Percentiles rank a stretch among this genome's conserved stretches.
Conservation (phyloP, 2,329 filamentous ascomycete species). For the Calcarisporium arbuscula region DNA sequence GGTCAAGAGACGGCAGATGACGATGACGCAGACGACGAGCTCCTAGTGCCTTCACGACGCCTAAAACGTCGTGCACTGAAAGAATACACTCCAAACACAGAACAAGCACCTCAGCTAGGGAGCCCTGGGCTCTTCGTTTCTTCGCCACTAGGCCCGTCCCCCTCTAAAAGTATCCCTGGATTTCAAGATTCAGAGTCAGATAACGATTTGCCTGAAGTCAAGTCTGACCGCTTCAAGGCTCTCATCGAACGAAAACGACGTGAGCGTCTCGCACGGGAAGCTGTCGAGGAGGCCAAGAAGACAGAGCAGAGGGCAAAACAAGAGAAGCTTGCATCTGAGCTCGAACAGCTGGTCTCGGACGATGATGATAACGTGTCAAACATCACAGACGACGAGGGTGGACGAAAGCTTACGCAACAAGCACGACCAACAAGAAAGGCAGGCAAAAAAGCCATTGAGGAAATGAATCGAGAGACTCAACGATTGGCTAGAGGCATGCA, state of each 20-base stretch:
- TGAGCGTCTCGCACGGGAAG: conserved; percentile 63
- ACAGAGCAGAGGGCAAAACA: conserved; percentile 35
- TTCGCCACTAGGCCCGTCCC: conserved; percentile 37
- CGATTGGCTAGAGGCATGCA: conserved; percentile 86
- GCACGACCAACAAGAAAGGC: conserved; percentile 72
- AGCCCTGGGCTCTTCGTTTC: conserved; percentile 49
- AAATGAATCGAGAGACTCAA: conserved; percentile 94
- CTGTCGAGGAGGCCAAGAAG: conserved; percentile 44
- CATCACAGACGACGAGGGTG: conserved; percentile 56
- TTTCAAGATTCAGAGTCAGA: conserved; percentile 33
- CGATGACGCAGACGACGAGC: conserved; percentile 35
- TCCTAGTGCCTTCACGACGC: conserved; percentile 35
- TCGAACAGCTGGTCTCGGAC: conserved; percentile 27
- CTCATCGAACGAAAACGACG: conserved; percentile 68
- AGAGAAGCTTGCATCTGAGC: conserved; percentile 26
- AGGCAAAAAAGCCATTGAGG: conserved; percentile 88
- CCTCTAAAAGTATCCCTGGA: conserved; percentile 15
- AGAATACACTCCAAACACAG: conserved; percentile 22
- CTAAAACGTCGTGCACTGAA: conserved; percentile 28
- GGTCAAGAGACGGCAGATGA: conserved; percentile 23
- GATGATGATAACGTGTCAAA: conserved; percentile 40
- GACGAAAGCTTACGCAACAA: conserved; percentile 61
- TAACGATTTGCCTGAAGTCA: conserved; percentile 37
- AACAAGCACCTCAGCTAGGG: conserved; percentile 16
- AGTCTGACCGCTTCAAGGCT: conserved; percentile 60